A percentile compares a stretch with the other conserved stretches of the same genome.
Evolutionary conservation across 2,329 filamentous ascomycete species (phyloP).

Genomic region (Apiospora malaysiana): DNA sequence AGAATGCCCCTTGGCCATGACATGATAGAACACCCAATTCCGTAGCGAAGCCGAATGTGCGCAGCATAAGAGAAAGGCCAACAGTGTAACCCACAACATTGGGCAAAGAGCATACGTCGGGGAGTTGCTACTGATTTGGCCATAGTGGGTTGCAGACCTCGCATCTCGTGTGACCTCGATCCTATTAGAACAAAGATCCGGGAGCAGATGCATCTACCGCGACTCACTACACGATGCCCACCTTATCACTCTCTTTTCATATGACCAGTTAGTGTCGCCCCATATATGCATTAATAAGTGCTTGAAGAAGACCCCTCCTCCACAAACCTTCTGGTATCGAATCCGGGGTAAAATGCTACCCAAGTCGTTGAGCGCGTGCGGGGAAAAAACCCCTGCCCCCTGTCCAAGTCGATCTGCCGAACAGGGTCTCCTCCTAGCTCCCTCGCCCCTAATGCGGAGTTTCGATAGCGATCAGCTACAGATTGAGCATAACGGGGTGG

Average conservation of each 20-base stretch:
- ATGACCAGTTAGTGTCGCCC: neutral
- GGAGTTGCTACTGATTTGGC: neutral
- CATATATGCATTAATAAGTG: neutral
- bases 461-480: neutral
- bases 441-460: neutral
- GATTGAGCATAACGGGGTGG: neutral
- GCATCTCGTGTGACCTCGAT: neutral
- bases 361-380: neutral
- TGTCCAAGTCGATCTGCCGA: conserved; percentile 1
- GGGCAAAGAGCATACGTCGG: neutral
- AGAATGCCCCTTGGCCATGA: too few relatives aligned
- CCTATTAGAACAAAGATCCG: neutral
- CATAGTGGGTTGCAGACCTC: neutral
- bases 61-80: too few relatives aligned
- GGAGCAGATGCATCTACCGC: neutral
- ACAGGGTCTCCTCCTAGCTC: neutral
- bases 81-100: neutral
- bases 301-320: neutral
- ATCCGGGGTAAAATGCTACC: neutral
- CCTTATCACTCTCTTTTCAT: neutral
- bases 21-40: too few relatives aligned
- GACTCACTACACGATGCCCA: neutral
- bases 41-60: too few relatives aligned
- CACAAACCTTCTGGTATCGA: neutral
- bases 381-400: neutral